Percentiles rank a stretch among this genome's conserved stretches.
Evolutionary conservation across 2,329 filamentous ascomycete species (phyloP).

Genomic region (Xenosphaeropsis pyriputrescens): DNA sequence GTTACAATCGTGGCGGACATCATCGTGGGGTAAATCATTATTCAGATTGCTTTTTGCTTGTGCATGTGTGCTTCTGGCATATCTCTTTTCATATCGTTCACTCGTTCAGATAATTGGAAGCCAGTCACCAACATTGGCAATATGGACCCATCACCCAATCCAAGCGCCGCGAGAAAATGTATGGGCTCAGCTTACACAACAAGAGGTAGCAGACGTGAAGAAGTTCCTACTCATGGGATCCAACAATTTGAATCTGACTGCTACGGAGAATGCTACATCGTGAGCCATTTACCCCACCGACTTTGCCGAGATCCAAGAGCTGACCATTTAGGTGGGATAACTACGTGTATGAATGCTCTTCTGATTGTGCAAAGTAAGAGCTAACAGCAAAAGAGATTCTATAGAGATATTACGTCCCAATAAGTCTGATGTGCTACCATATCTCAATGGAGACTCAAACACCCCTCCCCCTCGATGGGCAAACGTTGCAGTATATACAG

Average conservation of each 20-base stretch:
- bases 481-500: conserved; percentile 4
- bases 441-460: conserved; percentile 4
- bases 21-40: no score
- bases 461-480: conserved; percentile 5
- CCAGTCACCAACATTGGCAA: neutral
- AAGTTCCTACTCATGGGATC: neutral
- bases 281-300: neutral
- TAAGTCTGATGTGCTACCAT: conserved; percentile 7
- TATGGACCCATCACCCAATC: neutral
- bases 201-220: neutral
- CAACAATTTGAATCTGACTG: neutral
- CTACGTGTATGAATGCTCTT: neutral
- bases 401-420: conserved; percentile 8
- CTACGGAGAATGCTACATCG: neutral
- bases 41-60: no score
- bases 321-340: neutral
- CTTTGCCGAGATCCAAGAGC: neutral
- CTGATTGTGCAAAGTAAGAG: neutral
- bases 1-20: no score
- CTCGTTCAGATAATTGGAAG: no score
- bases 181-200: neutral
- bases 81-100: no score
- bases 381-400: neutral
- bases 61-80: no score
- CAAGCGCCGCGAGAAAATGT: neutral